A percentile compares a stretch with the other conserved stretches of the same genome.
These are phyloP conservation scores for Asclepias syriaca DNA, from an alignment of 257 asterid species.

Conservation along the genomic window DNA sequence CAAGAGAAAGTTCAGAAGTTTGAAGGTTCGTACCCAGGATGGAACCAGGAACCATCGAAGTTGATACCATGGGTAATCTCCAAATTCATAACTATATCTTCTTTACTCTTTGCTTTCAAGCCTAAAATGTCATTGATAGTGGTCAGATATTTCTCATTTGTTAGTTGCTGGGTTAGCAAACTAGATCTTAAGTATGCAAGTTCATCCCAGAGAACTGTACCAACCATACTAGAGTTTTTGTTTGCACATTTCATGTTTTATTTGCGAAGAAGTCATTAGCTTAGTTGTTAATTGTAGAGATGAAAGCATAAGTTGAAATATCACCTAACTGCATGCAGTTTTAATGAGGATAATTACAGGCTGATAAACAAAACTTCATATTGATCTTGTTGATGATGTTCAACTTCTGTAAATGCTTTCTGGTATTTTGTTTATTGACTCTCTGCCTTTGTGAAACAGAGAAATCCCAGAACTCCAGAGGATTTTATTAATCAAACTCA, in stretches of 20 bases:
- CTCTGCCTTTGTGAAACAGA: slow-evolving; percentile 36
- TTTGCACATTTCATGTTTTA: neutral
- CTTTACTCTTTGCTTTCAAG: neutral
- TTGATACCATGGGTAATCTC: slow-evolving; percentile 56
- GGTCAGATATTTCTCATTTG: neutral
- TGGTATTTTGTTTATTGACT: slow-evolving; percentile 8
- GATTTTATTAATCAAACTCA: slow-evolving; percentile 50
- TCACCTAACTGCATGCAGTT: neutral
- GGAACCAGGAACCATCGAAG: slow-evolving; percentile 68
- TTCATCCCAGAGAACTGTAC: neutral
- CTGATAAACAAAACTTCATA: neutral
- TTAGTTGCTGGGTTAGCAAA: neutral
- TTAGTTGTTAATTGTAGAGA: neutral
- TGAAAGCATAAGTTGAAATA: neutral
- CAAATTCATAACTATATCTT: neutral
- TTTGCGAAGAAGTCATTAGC: neutral
- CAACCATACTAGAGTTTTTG: neutral
- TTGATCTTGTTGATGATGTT: neutral
- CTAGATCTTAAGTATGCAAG: neutral
- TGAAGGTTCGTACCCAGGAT: slow-evolving; percentile 59
- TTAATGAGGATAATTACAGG: neutral
- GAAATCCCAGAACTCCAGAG: slow-evolving; percentile 41
- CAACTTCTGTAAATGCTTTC: neutral
- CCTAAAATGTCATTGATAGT: neutral
- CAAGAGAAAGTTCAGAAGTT: slow-evolving; percentile 80